Evolutionary conservation across 176 grass and related monocot genomes (phyloP).

Genomic region (Aechmea fasciata): DNA sequence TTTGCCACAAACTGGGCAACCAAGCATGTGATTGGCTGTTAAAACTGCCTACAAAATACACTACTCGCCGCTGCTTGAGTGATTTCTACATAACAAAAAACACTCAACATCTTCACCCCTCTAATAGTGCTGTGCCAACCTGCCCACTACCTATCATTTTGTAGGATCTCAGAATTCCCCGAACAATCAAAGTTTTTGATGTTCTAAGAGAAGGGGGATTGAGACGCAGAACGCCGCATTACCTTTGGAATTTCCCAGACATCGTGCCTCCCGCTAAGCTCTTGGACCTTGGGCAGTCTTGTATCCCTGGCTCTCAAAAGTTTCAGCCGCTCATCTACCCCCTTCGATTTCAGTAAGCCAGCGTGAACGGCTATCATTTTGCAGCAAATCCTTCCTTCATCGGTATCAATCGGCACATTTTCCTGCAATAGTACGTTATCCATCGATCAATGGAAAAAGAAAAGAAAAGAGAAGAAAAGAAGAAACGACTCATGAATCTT

Average conservation of each 20-base stretch:
- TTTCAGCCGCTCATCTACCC: slow-evolving; percentile 57
- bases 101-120: too few species aligned
- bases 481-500: neutral
- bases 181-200: neutral
- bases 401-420: slow-evolving; percentile 44
- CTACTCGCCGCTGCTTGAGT: too few species aligned
- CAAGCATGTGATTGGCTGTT: too few species aligned
- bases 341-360: slow-evolving; percentile 52
- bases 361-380: slow-evolving; percentile 79
- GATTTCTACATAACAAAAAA: too few species aligned
- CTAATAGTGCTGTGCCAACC: too few species aligned
- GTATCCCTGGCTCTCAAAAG: slow-evolving; percentile 58
- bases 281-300: slow-evolving; percentile 42
- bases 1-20: too few species aligned
- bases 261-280: slow-evolving; percentile 58
- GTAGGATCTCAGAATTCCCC: neutral
- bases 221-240: slow-evolving; percentile 5
- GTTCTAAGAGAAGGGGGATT: neutral
- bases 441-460: neutral
- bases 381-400: slow-evolving; percentile 54
- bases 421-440: slow-evolving; percentile 40
- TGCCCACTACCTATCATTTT: too few species aligned
- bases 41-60: too few species aligned
- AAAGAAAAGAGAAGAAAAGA: neutral
- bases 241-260: slow-evolving; percentile 82